A percentile compares a stretch with the other conserved stretches of the same genome.
phyloP scores from a whole-genome alignment of 2,329 filamentous ascomycete genomes.

The Biscogniauxia mediterranea region DNA sequence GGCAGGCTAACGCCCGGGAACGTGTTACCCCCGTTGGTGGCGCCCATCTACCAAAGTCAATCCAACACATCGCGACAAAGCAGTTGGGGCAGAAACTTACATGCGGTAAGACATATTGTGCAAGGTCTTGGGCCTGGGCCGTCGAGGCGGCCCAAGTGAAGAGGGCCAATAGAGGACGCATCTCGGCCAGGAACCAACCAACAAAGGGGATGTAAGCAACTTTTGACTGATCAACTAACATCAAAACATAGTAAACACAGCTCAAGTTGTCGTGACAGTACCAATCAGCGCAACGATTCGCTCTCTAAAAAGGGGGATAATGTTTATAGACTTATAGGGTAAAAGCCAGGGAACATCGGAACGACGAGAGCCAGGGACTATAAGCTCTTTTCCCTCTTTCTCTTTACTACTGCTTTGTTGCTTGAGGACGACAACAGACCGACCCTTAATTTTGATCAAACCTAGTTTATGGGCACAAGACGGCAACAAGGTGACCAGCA shows the following conservation, averaged over 20 bases:
- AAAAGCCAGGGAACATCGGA: not conserved
- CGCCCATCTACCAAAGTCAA: conserved; percentile 40
- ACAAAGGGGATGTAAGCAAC: conserved; percentile 7
- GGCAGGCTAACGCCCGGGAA: conserved; percentile 50
- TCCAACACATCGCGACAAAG: not conserved
- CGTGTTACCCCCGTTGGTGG: conserved; percentile 46
- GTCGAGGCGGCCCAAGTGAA: conserved; percentile 9
- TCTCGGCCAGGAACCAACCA: conserved; percentile 9
- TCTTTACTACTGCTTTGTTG: not conserved
- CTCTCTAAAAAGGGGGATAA: not conserved
- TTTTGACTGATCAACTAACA: conserved; percentile 4
- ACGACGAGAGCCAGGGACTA: not conserved
- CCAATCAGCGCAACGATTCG: not conserved
- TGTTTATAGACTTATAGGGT: not conserved
- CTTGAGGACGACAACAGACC: not conserved
- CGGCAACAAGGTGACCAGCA: not conserved
- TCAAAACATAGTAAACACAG: conserved; percentile 7
- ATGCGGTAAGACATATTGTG: conserved; percentile 23
- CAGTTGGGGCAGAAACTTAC: conserved; percentile 14
- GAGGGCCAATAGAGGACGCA: conserved; percentile 16
- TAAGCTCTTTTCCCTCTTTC: not conserved
- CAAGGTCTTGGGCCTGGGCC: conserved; percentile 17
- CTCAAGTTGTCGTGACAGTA: not conserved
- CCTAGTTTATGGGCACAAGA: not conserved
- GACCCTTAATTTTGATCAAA: not conserved